Evolutionary conservation across 2,329 filamentous ascomycete genomes (phyloP).

Genomic region (Exophiala oligosperma): DNA sequence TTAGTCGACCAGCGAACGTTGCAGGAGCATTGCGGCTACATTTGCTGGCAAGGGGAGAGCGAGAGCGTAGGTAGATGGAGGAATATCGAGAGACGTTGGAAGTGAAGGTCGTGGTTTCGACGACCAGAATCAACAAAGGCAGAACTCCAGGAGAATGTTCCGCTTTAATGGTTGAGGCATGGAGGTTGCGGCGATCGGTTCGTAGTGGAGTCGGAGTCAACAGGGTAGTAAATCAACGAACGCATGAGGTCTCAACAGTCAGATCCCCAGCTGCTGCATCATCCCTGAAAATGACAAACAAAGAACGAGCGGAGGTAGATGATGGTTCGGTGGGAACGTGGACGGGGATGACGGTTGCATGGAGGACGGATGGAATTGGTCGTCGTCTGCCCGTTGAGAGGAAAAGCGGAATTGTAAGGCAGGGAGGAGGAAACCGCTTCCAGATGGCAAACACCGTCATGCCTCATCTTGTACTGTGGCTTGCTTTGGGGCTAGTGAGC

Average conservation of each 20-base stretch:
- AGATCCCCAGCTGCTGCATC: background rate
- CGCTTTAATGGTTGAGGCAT: background rate
- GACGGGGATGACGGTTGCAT: background rate
- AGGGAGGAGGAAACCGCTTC: background rate
- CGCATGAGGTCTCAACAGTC: background rate
- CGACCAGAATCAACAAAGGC: background rate
- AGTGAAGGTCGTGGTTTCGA: background rate
- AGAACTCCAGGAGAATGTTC: background rate
- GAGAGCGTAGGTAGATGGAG: background rate
- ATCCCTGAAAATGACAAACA: background rate
- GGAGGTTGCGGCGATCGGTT: background rate
- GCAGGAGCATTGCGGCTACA: constrained; percentile 19
- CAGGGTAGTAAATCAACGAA: background rate
- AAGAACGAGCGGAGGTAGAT: background rate
- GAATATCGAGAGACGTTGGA: background rate
- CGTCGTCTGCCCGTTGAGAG: background rate
- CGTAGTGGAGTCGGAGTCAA: background rate
- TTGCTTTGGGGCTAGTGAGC: background rate
- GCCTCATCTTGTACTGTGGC: background rate
- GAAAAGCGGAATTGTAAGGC: background rate
- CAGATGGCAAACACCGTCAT: constrained; percentile 2
- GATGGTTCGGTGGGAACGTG: background rate
- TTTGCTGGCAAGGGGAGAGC: background rate
- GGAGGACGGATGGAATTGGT: background rate
- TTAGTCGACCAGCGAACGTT: constrained; percentile 10